Evolutionary conservation across 176 grass and related monocot species (phyloP).

Genomic region (Lolium rigidum): DNA sequence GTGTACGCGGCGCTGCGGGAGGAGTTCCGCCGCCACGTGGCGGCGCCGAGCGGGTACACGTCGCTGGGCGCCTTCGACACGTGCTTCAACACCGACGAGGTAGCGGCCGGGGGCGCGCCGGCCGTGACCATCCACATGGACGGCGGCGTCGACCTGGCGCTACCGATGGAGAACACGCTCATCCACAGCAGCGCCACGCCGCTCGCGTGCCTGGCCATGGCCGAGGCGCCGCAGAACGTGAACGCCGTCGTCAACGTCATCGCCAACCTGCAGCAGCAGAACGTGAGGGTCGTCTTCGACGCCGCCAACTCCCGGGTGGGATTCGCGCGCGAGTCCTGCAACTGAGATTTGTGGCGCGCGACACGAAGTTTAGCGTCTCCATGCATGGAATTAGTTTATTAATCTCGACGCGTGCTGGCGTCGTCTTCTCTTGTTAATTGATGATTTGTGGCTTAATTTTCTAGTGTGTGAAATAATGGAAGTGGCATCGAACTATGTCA

Average conservation of each 20-base stretch:
- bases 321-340: slow-evolving; percentile 77
- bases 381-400: not conserved
- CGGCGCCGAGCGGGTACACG: slow-evolving; percentile 79
- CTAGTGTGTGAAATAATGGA: no score
- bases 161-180: slow-evolving; percentile 87
- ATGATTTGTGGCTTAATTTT: no score
- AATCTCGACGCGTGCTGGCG: not conserved
- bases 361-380: not conserved
- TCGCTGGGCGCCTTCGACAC: slow-evolving; percentile 96
- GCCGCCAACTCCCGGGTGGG: slow-evolving; percentile 69
- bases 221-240: slow-evolving; percentile 80
- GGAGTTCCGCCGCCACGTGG: slow-evolving; percentile 85
- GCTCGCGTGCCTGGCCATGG: slow-evolving; percentile 93
- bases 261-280: slow-evolving; percentile 98
- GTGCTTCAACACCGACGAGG: slow-evolving; percentile 93
- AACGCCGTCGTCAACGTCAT: slow-evolving; percentile 91
- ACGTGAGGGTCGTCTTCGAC: slow-evolving; percentile 81
- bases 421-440: not conserved
- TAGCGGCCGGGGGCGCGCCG: slow-evolving; percentile 55
- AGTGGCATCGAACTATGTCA: no score
- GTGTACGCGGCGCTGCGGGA: slow-evolving; percentile 80
- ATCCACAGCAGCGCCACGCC: slow-evolving; percentile 94
- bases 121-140: slow-evolving; percentile 71
- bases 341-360: slow-evolving; percentile 27
- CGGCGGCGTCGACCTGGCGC: slow-evolving; percentile 61